phyloP scores from a whole-genome alignment of 1,139 yeast genomes.

The Zygosaccharomyces pseudobailii region DNA sequence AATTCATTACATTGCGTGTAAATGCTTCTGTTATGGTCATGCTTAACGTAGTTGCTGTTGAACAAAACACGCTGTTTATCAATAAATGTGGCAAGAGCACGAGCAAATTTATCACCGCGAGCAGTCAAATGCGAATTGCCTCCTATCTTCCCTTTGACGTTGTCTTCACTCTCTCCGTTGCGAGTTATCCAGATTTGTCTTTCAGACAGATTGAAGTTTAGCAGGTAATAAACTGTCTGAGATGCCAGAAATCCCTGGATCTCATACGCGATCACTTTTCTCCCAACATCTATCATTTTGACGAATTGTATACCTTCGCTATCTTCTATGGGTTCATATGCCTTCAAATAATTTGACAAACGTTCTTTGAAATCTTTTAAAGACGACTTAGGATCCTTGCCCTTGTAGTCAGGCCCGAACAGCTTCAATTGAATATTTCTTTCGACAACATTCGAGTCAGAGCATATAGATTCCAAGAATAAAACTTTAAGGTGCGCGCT shows the following conservation, averaged over 20 bases:
- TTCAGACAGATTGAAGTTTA: slow-evolving; percentile 85
- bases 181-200: slow-evolving; percentile 94
- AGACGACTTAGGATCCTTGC: slow-evolving; percentile 80
- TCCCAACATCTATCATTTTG: slow-evolving; percentile 94
- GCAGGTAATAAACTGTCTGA: slow-evolving; percentile 82
- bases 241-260: slow-evolving; percentile 91
- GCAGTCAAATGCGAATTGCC: slow-evolving; percentile 81
- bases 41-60: slow-evolving; percentile 39
- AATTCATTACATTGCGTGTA: slow-evolving; percentile 45
- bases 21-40: slow-evolving; percentile 3
- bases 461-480: slow-evolving; percentile 83
- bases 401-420: slow-evolving; percentile 87
- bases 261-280: slow-evolving; percentile 86
- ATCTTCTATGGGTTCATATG: slow-evolving; percentile 85
- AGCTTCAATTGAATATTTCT: slow-evolving; percentile 78
- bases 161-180: slow-evolving; percentile 89
- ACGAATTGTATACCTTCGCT: slow-evolving; percentile 78
- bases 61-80: slow-evolving; percentile 67
- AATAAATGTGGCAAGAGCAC: slow-evolving; percentile 70
- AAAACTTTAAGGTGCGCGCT: slow-evolving; percentile 68
- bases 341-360: slow-evolving; percentile 76
- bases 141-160: slow-evolving; percentile 82
- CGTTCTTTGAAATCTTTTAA: slow-evolving; percentile 78
- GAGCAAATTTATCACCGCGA: slow-evolving; percentile 71
- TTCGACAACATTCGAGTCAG: slow-evolving; percentile 71